A percentile compares a stretch with the other conserved stretches of the same genome.
Evolutionary conservation across 768 basidiomycete genomes (phyloP).

Genomic region (Suillus tomentosus): DNA sequence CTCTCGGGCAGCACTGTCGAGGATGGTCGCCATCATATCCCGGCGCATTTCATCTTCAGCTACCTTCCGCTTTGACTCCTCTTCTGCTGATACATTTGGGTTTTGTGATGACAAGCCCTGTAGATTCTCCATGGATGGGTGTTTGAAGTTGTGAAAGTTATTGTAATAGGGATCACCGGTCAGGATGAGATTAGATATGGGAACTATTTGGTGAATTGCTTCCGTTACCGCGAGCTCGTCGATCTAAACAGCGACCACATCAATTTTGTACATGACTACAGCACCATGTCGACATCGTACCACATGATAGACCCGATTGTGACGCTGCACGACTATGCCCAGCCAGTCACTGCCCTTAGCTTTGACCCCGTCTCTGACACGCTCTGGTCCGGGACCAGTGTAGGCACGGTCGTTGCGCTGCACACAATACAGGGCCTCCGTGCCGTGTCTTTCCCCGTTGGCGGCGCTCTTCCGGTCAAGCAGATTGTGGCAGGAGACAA

Average conservation of each 20-base stretch:
- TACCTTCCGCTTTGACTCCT: constrained; percentile 54
- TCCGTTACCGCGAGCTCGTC: constrained; percentile 1
- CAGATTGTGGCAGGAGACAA: constrained; percentile 79
- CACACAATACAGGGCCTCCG: constrained; percentile 63
- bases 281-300: constrained; percentile 24
- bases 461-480: constrained; percentile 66
- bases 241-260: constrained; percentile 1
- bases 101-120: constrained; percentile 30
- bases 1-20: constrained; percentile 79
- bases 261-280: constrained; percentile 3
- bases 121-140: constrained; percentile 25
- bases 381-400: constrained; percentile 80
- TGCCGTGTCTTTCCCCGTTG: constrained; percentile 75
- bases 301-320: constrained; percentile 21
- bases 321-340: constrained; percentile 21
- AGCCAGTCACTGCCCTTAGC: constrained; percentile 71
- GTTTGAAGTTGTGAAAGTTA: not conserved
- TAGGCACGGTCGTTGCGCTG: constrained; percentile 70
- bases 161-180: not conserved
- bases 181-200: constrained; percentile 1
- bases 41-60: constrained; percentile 78
- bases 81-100: constrained; percentile 49
- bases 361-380: constrained; percentile 93
- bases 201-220: constrained; percentile 7
- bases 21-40: constrained; percentile 75